phyloP scores from a whole-genome alignment of 192 early-diverging fungal genomes.

The Rhizophagus clarus region DNA sequence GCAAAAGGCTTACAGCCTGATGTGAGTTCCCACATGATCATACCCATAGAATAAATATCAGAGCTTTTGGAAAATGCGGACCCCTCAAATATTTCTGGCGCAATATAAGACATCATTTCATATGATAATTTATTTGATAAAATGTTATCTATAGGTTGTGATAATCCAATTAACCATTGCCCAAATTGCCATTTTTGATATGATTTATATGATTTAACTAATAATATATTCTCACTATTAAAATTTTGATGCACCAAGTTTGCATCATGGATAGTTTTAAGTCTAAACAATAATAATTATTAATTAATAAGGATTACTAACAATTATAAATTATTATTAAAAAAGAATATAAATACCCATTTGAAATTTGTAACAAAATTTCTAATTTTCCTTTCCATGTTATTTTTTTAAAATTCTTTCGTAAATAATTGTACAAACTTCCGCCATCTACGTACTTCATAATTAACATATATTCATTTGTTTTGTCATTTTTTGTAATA shows the following conservation, averaged over 20 bases:
- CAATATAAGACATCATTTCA: no score
- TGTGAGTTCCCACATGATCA: no score
- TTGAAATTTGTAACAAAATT: background rate
- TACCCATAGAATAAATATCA: no score
- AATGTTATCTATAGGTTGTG: no score
- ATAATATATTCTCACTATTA: background rate
- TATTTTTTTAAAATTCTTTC: background rate
- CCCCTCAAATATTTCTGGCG: no score
- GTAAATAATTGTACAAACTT: background rate
- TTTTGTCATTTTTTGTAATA: background rate
- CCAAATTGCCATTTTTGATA: background rate
- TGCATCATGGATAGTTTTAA: background rate
- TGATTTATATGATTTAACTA: no score
- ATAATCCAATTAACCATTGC: background rate
- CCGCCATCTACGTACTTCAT: constrained; percentile 10
- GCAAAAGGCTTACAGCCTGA: no score
- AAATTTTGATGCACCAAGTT: no score
- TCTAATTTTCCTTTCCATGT: constrained; percentile 23
- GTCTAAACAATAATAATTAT: background rate
- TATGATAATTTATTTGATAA: no score
- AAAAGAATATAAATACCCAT: background rate
- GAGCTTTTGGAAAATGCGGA: no score
- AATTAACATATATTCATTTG: background rate
- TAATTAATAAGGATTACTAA: background rate
- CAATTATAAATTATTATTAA: background rate